Percentiles rank a stretch among this genome's conserved stretches.
Evolutionary conservation across 345 rosid genomes (phyloP).

Genomic region (Trapa incisa): DNA sequence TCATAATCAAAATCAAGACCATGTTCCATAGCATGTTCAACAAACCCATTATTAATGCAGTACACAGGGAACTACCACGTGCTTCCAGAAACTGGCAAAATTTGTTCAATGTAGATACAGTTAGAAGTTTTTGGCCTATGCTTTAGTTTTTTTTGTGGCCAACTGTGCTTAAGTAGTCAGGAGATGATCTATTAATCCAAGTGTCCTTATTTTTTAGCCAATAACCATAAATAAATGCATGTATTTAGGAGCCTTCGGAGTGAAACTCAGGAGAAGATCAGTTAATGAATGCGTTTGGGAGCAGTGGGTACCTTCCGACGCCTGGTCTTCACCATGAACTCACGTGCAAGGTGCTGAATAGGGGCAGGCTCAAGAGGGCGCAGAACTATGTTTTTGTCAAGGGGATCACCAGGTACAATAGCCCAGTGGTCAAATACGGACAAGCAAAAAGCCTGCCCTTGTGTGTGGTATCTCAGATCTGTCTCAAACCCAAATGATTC

Average conservation of each 20-base stretch:
- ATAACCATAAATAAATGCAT: too few relatives aligned
- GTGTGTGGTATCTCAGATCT: constrained; percentile 75
- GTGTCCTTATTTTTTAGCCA: too few relatives aligned
- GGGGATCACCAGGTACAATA: constrained; percentile 88
- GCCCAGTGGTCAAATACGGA: constrained; percentile 89
- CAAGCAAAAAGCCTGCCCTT: constrained; percentile 75
- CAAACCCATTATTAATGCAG: neutral
- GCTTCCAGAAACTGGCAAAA: neutral
- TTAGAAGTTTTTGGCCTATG: neutral
- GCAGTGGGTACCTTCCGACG: constrained; percentile 53
- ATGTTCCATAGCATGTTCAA: neutral
- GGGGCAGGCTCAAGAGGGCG: constrained; percentile 90
- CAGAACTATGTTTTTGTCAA: constrained; percentile 67
- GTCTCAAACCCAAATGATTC: constrained; percentile 94
- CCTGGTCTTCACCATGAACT: constrained; percentile 74
- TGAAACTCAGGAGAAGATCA: too few relatives aligned
- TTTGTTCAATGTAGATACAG: neutral
- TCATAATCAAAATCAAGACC: neutral
- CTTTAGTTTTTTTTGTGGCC: neutral
- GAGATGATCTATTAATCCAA: too few relatives aligned
- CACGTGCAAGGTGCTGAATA: constrained; percentile 85
- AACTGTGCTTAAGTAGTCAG: too few relatives aligned
- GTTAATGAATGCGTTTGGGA: neutral
- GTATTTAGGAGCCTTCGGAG: too few relatives aligned
- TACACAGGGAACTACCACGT: neutral